Evolutionary conservation across 2,329 filamentous ascomycete species (phyloP).

Genomic region (Coccinonectria pachysandricola): DNA sequence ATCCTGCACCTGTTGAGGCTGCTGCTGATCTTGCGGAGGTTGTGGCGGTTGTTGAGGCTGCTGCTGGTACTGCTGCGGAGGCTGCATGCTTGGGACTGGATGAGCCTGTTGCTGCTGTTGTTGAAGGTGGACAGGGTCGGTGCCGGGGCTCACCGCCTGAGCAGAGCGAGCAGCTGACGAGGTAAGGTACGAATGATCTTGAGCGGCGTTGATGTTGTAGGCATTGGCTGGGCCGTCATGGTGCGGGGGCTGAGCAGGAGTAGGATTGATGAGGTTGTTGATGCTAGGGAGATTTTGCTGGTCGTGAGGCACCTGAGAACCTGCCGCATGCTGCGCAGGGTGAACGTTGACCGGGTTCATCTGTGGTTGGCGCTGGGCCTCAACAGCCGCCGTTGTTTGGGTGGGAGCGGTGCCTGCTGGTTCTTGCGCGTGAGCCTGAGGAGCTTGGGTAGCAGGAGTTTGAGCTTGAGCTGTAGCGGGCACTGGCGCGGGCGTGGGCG

Average conservation of each 20-base stretch:
- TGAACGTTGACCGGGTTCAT: slow-evolving; percentile 20
- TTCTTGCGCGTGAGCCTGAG: slow-evolving; percentile 18
- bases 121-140: slow-evolving; percentile 23
- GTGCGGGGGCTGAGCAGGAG: too few relatives aligned
- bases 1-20: slow-evolving; percentile 18
- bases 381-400: slow-evolving; percentile 10
- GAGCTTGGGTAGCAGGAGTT: slow-evolving; percentile 13
- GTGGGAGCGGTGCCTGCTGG: slow-evolving; percentile 9
- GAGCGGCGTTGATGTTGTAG: slow-evolving; percentile 9
- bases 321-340: slow-evolving; percentile 16
- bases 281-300: slow-evolving; percentile 69
- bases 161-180: slow-evolving; percentile 17
- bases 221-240: slow-evolving; percentile 32
- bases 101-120: slow-evolving; percentile 28
- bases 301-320: slow-evolving; percentile 27
- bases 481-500: too few relatives aligned
- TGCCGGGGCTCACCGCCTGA: slow-evolving; percentile 28
- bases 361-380: slow-evolving; percentile 16
- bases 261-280: slow-evolving; percentile 69
- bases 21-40: slow-evolving; percentile 10
- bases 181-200: slow-evolving; percentile 15
- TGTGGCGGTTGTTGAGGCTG: slow-evolving; percentile 12
- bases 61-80: slow-evolving; percentile 20
- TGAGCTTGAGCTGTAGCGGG: slow-evolving; percentile 15
- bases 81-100: slow-evolving; percentile 21